These are phyloP conservation scores for Panicum miliaceum DNA, from an alignment of 176 grass and related monocot species.

Conservation along the genomic window DNA sequence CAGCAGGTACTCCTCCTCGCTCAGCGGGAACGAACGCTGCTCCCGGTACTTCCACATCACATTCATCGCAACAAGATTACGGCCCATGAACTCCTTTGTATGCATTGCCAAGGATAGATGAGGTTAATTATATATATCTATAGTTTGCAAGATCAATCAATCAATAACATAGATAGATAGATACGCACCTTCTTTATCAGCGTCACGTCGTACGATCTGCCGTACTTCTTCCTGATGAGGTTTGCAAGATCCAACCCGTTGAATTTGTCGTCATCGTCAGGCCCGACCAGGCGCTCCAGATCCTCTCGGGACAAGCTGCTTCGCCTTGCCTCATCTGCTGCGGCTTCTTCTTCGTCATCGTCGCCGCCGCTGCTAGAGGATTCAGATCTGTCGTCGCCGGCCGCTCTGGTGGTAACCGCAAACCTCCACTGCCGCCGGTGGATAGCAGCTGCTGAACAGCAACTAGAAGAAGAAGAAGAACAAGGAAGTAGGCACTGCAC, in stretches of 20 bases:
- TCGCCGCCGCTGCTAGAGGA: conserved; percentile 33
- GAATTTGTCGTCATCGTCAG: conserved; percentile 73
- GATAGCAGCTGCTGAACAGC: neutral
- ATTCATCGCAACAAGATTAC: conserved; percentile 88
- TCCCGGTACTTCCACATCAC: conserved; percentile 99
- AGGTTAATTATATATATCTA: no score
- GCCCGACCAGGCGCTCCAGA: conserved; percentile 71
- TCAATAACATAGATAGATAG: no score
- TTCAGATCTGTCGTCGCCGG: neutral
- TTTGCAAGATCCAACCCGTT: conserved; percentile 78
- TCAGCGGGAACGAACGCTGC: conserved; percentile 93
- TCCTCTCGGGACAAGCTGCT: conserved; percentile 50
- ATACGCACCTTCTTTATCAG: conserved; percentile 63
- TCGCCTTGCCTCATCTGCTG: no score
- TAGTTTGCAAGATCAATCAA: no score
- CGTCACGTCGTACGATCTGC: conserved; percentile 89
- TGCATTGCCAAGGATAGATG: no score
- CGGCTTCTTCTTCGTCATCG: conserved; percentile 25
- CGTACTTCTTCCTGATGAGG: conserved; percentile 90
- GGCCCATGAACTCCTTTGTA: conserved; percentile 79
- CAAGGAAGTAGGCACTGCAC: neutral
- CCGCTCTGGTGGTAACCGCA: neutral
- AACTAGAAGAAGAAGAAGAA: no score
- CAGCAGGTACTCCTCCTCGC: conserved; percentile 94
- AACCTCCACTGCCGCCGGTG: neutral